A percentile compares a stretch with the other conserved stretches of the same genome.
Evolutionary conservation across 1,284 basidiomycete genomes (phyloP).

Genomic region (Anthracocystis walkeri): DNA sequence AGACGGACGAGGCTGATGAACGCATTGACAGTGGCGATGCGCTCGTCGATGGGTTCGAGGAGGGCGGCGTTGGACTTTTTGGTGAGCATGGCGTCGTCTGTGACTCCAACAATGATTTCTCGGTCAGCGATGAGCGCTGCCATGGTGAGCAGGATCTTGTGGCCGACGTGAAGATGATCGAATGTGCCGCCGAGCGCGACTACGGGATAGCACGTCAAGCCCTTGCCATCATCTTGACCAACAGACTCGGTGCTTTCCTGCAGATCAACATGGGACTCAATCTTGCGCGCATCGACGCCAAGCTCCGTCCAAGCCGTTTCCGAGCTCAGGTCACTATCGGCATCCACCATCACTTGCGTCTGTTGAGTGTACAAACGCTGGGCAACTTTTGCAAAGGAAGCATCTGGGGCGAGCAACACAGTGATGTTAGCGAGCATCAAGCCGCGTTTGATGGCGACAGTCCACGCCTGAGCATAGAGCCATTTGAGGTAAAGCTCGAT

Average conservation of each 20-base stretch:
- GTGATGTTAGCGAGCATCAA: conserved; percentile 55
- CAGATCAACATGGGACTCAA: conserved; percentile 16
- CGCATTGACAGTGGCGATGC: conserved; percentile 55
- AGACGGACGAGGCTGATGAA: conserved; percentile 56
- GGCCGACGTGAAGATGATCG: conserved; percentile 95
- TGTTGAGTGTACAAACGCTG: conserved; percentile 1
- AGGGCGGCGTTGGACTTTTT: conserved; percentile 80
- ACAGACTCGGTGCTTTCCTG: conserved; percentile 10
- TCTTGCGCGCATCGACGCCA: not conserved
- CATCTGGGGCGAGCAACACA: conserved; percentile 51
- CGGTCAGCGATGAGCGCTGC: conserved; percentile 81
- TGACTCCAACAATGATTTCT: conserved; percentile 88
- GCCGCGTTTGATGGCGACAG: conserved; percentile 47
- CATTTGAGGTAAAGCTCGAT: conserved; percentile 62
- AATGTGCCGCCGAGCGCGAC: conserved; percentile 82
- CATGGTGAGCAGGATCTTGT: conserved; percentile 96
- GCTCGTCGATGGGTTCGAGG: conserved; percentile 76
- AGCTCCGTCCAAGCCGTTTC: conserved; percentile 19
- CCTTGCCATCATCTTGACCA: conserved; percentile 40
- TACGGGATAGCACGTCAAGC: conserved; percentile 30
- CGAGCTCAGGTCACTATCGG: not conserved
- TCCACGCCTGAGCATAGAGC: conserved; percentile 63
- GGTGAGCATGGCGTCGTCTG: conserved; percentile 80
- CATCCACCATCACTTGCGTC: conserved; percentile 26
- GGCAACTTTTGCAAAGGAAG: conserved; percentile 9